Base-by-base conservation (phyloP, 345 rosid species). In the Cardamine chenopodiifolia region DNA sequence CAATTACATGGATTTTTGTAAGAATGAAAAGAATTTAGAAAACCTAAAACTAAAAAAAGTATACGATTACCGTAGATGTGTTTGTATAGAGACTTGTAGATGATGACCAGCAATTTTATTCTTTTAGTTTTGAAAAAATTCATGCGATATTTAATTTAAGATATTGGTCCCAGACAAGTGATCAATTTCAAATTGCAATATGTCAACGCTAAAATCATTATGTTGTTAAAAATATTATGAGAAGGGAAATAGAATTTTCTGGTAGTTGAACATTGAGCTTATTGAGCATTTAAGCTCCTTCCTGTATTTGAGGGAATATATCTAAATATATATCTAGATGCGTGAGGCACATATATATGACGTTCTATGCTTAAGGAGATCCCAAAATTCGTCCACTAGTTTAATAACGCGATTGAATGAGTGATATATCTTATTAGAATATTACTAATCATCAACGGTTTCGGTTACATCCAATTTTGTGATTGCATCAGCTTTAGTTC, bases 391-490 rank as follows among this genome's bases (percentile, higher is more conserved):
- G 75, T 14, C 75, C 75, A 76, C 75, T 76, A 62, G 26, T 76
- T 62, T 68, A 50, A 11, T 39, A 39, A 54, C 56, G 47, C 48
- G 29, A 54, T 76, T 69, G 54, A 13, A 18, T 54, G 13, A 62
- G 32, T 44, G 71, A 45, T n/a, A n/a, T n/a, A n/a, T 76, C 66
- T 15, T 55, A 9, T 54, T 62, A 62, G 66, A 76, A 54, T 70
- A 70, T 13, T 55, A 70, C 53, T 76, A 70, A 70, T 63, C 60
- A 76, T 45, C 60, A 70, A 70, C 80, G 71, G 71, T 76, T 76
- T 76, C 75, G 75, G 61, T 76, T 76, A 55, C 66, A 69, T 69
- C 68, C 25, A 25, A 54, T 76, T 62, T 62, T 29, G 31, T 54
- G 39, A 53, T 61, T 62, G 20, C 70, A 76, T 76, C 64, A 62